Base-by-base conservation (phyloP, 2,329 filamentous ascomycete species). In the Aspergillus ochraceoroseus region DNA sequence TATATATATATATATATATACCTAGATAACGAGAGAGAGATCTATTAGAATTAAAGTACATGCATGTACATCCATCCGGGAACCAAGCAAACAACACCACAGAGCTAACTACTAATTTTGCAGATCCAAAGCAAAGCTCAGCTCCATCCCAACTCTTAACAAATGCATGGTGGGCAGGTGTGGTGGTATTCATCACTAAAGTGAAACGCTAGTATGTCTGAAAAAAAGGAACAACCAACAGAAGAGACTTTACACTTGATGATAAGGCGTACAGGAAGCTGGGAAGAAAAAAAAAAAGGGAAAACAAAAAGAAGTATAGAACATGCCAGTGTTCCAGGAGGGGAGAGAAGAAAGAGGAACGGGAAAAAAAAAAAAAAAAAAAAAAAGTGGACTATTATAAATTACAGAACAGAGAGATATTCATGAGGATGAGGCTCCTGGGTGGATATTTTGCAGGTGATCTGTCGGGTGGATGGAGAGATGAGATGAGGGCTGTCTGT, bases 331-430 rank as follows among this genome's bases (percentile, higher is more conserved):
- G 40, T 44, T 44, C 44, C 36, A 41, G 30, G 22, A 31, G 14
- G 42, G 37, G 25, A 42, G 13, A 25, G 31, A 39, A 29, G 33
- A 26, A 28, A 15, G 39, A 32, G n/a, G 32, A 28, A 20, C n/a
- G n/a, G n/a, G n/a, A n/a, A 25, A 34, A 39, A 29, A 37, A 26
- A 28, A 15, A 42, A 32, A 14, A 34, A 28, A 20, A 22, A 20
- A 35, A 41, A 38, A 33, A 40, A 17, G 23, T 40, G 14, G 13
- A 23, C 13, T 39, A 53, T 48, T 49, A 52, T 48, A 52, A 26
- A 47, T 52, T 51, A 52, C 45, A 52, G 32, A n/a, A 38, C 43
- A 42, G 23, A 39, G 28, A 7, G 30, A 19, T n/a, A 13, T 28
- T 28, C 38, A 43, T 35, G 14, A 39, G 39, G 23, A 27, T 27